Percentiles rank a stretch among this genome's conserved stretches.
Evolutionary conservation across 2,329 filamentous ascomycete genomes (phyloP).

Genomic region (Laburnicola sp.): DNA sequence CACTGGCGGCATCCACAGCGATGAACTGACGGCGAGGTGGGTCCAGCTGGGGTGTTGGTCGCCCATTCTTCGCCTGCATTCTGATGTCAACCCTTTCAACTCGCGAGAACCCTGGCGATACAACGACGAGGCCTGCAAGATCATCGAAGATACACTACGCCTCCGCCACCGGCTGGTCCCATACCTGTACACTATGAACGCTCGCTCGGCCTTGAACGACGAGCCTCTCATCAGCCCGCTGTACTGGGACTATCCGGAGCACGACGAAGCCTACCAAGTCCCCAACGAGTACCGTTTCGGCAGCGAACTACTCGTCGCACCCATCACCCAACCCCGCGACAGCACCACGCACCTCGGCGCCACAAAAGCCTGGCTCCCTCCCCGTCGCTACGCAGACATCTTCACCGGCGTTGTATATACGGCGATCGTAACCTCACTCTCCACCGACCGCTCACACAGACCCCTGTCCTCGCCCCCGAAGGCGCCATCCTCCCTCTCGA

Average conservation of each 20-base stretch:
- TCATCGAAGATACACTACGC: slow-evolving; percentile 56
- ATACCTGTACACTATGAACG: slow-evolving; percentile 63
- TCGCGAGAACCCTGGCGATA: slow-evolving; percentile 66
- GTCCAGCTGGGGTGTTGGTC: slow-evolving; percentile 65
- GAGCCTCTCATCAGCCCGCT: slow-evolving; percentile 63
- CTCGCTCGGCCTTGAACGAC: slow-evolving; percentile 48
- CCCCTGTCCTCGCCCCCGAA: slow-evolving; percentile 59
- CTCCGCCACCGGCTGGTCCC: slow-evolving; percentile 63
- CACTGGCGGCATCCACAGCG: slow-evolving; percentile 58
- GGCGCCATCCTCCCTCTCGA: slow-evolving; percentile 64
- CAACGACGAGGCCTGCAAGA: slow-evolving; percentile 49
- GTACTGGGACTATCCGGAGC: slow-evolving; percentile 62
- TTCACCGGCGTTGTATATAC: slow-evolving; percentile 62
- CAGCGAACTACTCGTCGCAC: slow-evolving; percentile 58
- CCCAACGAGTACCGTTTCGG: slow-evolving; percentile 65
- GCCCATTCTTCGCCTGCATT: slow-evolving; percentile 64
- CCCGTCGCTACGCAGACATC: slow-evolving; percentile 59
- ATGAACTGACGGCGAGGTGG: slow-evolving; percentile 64
- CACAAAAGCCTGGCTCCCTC: slow-evolving; percentile 61
- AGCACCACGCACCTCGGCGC: slow-evolving; percentile 51
- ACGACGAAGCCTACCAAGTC: slow-evolving; percentile 58
- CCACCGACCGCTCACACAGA: slow-evolving; percentile 53
- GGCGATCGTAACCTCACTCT: slow-evolving; percentile 58
- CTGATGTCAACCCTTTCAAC: slow-evolving; percentile 60
- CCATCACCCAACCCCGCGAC: slow-evolving; percentile 58